Evolutionary conservation across 2,329 filamentous ascomycete genomes (phyloP), one percentile per base, ranked within the genome.

Genomic region (Phialocephala subalpina): DNA sequence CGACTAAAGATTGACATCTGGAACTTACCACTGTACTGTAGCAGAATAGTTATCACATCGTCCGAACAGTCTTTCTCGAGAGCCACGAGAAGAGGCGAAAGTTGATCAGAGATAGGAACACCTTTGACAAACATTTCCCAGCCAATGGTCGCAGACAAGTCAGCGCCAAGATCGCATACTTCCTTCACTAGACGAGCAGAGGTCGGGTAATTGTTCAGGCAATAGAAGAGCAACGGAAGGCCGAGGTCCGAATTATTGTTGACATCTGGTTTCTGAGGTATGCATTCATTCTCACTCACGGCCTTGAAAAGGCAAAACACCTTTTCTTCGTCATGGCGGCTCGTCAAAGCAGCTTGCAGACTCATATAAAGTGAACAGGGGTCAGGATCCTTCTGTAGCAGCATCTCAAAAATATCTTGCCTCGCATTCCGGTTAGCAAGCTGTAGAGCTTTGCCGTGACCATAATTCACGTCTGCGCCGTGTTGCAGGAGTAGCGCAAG

Each of bases 161-260:
- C 52, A 11, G 52, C 52, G 25, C 33, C 16, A 18, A 56, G 25
- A 7, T 33, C 52, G 27, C 52, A 56, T 9, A 56, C 25, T 33
- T 56, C 52, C 16, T 33, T 29, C 9, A 33, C 27, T 33, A 56
- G 25, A 33, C 52, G 52, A 56, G 14, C 52, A 29, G 52, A 56
- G 20, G 52, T n/a, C 16, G 52, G 52, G 16, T 56, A 56, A 33
- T 35, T 56, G 52, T 56, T 56, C 18, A 56, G 52, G 27, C 22
- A 56, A 56, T 56, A 56, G 52, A 56, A 56, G 52, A 56, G 6
- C 52, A 56, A 56, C 16, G 52, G 52, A 56, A 56, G 33, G 8
- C 52, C 52, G 6, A 56, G 7, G 20, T 56, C 52, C 18, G 52
- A 56, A 35, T 56, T 8, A n/a, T 56, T 56, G 27, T 56, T 56